Evolutionary conservation across 73 alveolate genomes (phyloP), one percentile per base, ranked within the genome.

Genomic region (Tetrahymena borealis): DNA sequence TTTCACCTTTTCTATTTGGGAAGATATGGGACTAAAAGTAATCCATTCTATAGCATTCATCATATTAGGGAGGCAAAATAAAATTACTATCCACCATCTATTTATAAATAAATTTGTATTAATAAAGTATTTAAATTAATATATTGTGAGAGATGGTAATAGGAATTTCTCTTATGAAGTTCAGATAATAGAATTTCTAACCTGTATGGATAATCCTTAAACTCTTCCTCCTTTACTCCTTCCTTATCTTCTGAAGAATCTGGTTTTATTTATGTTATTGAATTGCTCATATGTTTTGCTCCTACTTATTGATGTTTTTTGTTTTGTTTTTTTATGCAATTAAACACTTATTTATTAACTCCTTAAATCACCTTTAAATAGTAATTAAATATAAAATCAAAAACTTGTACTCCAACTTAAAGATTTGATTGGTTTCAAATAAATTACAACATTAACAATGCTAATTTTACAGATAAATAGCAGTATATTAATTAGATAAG

Each of bases 1-100:
- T 4, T 78, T 91, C 10, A 95, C 98, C 39, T 91, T 60, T 40
- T 93, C 32, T 20, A 95, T 95, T 24, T 91, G 95, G 0, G 94
- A 96, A 16, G 97, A 94, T 2, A 94, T 94, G 11, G 98, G 93
- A 38, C 91, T 91, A 31, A 93, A 90, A 6, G 98, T 92, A 78
- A 96, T 95, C 97, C 98, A 96, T 12, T 91, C 93, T 33, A 96
- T 94, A 31, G 95, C 94, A 79, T 96, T 96, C 78, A 92, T 42
- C 37, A 91, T 91, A n/a, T 96, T 91, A 24, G 96, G 96, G 12
- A 95, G 78, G 94, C 98, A 91, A 78, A 78, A 96, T 78, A 95
- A 90, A 20, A 91, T 90, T 8, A 96, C 41, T 28, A 94, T 92
- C 90, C 95, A 39, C 94, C 94, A 91, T 40, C 94, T 40, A 77